Base-by-base conservation (phyloP, 1,139 yeast species). In the Yamadazyma pseudoaaseri region DNA sequence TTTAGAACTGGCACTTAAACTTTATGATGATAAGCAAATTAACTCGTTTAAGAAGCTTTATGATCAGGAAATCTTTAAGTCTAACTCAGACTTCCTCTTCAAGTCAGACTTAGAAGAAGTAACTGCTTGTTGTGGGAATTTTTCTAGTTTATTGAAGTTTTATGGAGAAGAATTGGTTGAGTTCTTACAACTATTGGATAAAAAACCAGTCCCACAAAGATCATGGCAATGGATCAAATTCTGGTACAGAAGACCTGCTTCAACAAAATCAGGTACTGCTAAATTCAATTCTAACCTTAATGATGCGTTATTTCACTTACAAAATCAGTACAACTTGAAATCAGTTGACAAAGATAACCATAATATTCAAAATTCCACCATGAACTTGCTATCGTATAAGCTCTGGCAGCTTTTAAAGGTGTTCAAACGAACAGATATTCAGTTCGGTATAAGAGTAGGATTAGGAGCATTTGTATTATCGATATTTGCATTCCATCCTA, bases 61-160 rank as follows among this genome's bases (percentile, higher is more conserved):
- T 51, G 58, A 65, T 6, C 86, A 81, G 45, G 75, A 72, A 3
- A 60, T 77, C 5, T 81, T 81, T 56, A 60, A 65, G 22, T 37
- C 48, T 8, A 41, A 46, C 16, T 48, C 67, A 0, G 67, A 64
- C 27, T 50, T 63, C 30, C 56, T 62, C n/a, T 65, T 69, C 31
- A 70, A 73, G 39, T 75, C 85, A 1, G 82, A 80, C 39, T 83
- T 81, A 44, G 95, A 86, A 54, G 92, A 83, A 44, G 83, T 84
- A 4, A 85, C 92, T 1, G 95, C 95, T 0, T 77, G 86, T 36
- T 85, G 94, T 61, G 94, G 92, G 2, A 84, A 86, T 50, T 86
- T 85, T 51, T 72, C 89, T 0, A 75, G 81, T 23, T 69, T 84
- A 22, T 52, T 86, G 26, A 74, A 76, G 3, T 78, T 81, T 37